These are phyloP conservation scores for Abrus precatorius DNA, from an alignment of 306 rosid species.

Conservation along the genomic window DNA sequence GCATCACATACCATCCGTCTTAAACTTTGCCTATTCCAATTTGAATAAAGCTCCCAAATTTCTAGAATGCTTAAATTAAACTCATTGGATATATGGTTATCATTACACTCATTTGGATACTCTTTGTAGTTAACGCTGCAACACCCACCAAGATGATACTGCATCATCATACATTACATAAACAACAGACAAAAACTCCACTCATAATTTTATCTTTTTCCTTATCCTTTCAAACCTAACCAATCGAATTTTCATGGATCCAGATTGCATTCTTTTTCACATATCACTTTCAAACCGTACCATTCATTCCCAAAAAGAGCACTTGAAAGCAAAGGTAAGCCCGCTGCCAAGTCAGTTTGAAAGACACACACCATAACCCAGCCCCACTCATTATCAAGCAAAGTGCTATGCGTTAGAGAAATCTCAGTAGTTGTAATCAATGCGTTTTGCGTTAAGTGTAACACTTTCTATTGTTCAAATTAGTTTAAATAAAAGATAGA, in stretches of 20 bases:
- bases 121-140: constrained; percentile 14
- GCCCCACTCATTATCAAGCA: constrained; percentile 24
- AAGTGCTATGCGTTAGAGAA: not conserved
- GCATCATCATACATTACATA: not conserved
- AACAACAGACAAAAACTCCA: constrained; percentile 11
- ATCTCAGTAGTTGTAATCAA: not conserved
- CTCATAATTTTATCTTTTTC: not conserved
- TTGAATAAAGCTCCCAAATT: not conserved
- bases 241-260: constrained; percentile 29
- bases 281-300: constrained; percentile 14
- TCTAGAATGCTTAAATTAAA: not conserved
- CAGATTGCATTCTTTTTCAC: not conserved
- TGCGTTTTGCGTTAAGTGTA: no score
- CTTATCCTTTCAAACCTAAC: constrained; percentile 33
- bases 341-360: constrained; percentile 15
- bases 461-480: no score
- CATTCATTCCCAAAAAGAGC: constrained; percentile 27
- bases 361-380: not conserved
- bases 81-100: not conserved
- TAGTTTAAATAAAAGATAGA: no score
- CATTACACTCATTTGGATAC: not conserved
- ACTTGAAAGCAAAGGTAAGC: constrained; percentile 8
- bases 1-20: not conserved
- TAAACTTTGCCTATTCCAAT: not conserved
- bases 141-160: not conserved